These are phyloP conservation scores for Moesziomyces parantarcticus DNA, from an alignment of 1,284 basidiomycete genomes.

Conservation along the genomic window DNA sequence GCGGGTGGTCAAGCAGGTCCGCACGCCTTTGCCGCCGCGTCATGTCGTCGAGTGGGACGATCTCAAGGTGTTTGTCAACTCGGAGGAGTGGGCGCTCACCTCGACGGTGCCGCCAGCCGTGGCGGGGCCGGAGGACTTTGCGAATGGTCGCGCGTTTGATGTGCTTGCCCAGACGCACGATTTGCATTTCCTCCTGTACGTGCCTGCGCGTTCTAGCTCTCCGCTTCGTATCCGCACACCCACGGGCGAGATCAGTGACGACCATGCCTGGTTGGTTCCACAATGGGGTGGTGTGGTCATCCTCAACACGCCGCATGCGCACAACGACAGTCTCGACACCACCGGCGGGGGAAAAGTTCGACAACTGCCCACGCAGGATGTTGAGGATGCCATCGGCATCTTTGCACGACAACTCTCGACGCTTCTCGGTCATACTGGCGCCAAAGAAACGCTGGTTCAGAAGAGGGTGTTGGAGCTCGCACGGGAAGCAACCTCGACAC, in stretches of 20 bases:
- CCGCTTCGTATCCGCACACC: conserved; percentile 78
- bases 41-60: conserved; percentile 58
- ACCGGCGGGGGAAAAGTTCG: not conserved
- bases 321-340: not conserved
- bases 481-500: conserved; percentile 46
- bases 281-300: conserved; percentile 94
- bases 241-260: conserved; percentile 5
- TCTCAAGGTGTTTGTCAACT: conserved; percentile 81
- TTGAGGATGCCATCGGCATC: conserved; percentile 75
- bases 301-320: conserved; percentile 71
- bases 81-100: conserved; percentile 87
- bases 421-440: conserved; percentile 77
- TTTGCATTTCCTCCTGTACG: conserved; percentile 89
- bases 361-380: conserved; percentile 54
- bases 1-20: conserved; percentile 9
- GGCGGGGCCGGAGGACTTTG: not conserved
- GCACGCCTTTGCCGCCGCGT: conserved; percentile 11
- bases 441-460: conserved; percentile 30
- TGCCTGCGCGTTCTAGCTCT: conserved; percentile 78
- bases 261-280: conserved; percentile 82
- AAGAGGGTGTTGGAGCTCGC: conserved; percentile 50
- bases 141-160: conserved; percentile 16
- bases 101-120: conserved; percentile 32
- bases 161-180: conserved; percentile 71
- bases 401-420: conserved; percentile 81